phyloP scores from a whole-genome alignment of 2,329 filamentous ascomycete species.

The Talaromyces sp. region DNA sequence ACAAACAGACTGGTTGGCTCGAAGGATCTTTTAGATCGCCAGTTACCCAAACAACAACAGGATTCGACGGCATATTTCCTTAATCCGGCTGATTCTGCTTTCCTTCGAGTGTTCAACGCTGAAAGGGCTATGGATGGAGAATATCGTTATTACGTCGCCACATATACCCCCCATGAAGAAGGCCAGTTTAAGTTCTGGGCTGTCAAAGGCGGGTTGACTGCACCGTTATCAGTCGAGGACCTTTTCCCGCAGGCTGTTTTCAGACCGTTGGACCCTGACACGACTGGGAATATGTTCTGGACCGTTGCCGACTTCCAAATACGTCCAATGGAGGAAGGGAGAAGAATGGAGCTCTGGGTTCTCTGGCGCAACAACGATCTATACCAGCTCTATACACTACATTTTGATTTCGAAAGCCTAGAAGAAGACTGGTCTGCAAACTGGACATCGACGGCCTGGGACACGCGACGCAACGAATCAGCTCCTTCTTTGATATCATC shows the following conservation, averaged over 20 bases:
- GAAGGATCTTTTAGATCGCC: constrained; percentile 69
- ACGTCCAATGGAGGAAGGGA: constrained; percentile 48
- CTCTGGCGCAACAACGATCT: constrained; percentile 81
- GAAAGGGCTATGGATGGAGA: constrained; percentile 41
- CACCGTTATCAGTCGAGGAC: constrained; percentile 59
- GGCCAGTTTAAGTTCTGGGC: constrained; percentile 96
- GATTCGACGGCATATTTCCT: constrained; percentile 70
- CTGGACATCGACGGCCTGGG: constrained; percentile 66
- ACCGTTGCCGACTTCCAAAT: constrained; percentile 71
- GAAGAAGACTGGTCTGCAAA: constrained; percentile 56
- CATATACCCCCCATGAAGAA: constrained; percentile 79
- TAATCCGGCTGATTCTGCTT: constrained; percentile 69
- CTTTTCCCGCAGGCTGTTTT: constrained; percentile 60
- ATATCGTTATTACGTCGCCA: constrained; percentile 60
- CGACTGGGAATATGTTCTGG: constrained; percentile 69
- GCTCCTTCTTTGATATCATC: constrained; percentile 55
- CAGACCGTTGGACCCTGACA: constrained; percentile 57
- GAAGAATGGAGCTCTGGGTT: constrained; percentile 61
- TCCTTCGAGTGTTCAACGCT: constrained; percentile 66
- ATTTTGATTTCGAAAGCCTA: constrained; percentile 63
- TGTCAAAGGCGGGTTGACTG: constrained; percentile 57
- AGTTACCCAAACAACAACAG: constrained; percentile 56
- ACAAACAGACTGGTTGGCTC: constrained; percentile 71
- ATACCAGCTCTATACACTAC: constrained; percentile 67
- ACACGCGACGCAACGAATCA: constrained; percentile 48